Evolutionary conservation across 345 rosid species (phyloP).

Genomic region (Citrus glauca): DNA sequence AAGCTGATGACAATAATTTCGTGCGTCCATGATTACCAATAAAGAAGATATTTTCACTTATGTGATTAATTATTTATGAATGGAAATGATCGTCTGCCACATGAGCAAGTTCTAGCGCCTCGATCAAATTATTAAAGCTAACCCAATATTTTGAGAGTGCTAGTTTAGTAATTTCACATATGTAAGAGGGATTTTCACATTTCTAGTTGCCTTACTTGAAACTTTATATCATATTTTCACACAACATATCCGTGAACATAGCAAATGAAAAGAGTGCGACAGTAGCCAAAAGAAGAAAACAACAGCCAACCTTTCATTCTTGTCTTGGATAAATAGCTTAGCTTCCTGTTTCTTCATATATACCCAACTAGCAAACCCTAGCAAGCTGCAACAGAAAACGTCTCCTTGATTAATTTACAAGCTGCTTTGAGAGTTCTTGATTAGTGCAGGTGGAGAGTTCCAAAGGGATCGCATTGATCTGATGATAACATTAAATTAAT

Average conservation of each 20-base stretch:
- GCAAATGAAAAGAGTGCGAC: not conserved
- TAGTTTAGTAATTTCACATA: slow-evolving; percentile 18
- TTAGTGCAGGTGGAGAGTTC: slow-evolving; percentile 55
- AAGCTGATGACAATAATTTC: too few species aligned
- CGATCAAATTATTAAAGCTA: too few species aligned
- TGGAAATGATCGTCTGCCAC: not conserved
- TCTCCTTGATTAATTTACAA: not conserved
- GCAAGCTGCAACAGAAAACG: not conserved
- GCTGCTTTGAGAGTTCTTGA: not conserved
- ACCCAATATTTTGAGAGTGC: not conserved
- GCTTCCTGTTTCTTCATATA: not conserved
- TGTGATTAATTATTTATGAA: too few species aligned
- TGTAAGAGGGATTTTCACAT: not conserved
- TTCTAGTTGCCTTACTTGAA: slow-evolving; percentile 11
- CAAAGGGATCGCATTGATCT: slow-evolving; percentile 86
- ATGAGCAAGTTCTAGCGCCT: not conserved
- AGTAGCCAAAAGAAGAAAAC: not conserved
- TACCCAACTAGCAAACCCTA: not conserved
- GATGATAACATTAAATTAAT: not conserved
- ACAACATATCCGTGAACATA: slow-evolving; percentile 16
- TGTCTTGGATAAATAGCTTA: slow-evolving; percentile 14
- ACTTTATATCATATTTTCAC: not conserved
- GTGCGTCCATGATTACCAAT: not conserved
- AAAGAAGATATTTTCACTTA: not conserved
- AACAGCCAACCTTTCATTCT: not conserved